A percentile compares a stretch with the other conserved stretches of the same genome.
These are phyloP conservation scores for Delitschia confertaspora DNA, from an alignment of 495 filamentous ascomycete genomes.

Conservation along the genomic window DNA sequence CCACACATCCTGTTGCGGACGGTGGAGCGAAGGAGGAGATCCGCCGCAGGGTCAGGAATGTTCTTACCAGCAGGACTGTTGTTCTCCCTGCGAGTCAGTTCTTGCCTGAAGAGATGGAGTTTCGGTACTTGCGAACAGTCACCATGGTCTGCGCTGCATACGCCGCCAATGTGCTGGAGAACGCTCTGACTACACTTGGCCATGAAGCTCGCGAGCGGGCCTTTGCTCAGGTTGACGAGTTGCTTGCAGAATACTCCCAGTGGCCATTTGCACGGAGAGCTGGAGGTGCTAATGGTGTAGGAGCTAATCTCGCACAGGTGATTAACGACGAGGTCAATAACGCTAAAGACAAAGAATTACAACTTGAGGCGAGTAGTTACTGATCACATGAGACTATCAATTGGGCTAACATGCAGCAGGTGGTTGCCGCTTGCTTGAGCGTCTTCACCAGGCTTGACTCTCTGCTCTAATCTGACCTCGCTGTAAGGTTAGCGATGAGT, in stretches of 20 bases:
- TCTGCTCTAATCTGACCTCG: slow-evolving; percentile 53
- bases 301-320: slow-evolving; percentile 87
- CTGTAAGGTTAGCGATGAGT: too few species aligned
- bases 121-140: slow-evolving; percentile 81
- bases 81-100: slow-evolving; percentile 75
- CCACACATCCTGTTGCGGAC: slow-evolving; percentile 96
- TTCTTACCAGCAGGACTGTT: slow-evolving; percentile 88
- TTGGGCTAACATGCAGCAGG: slow-evolving; percentile 37
- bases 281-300: slow-evolving; percentile 65
- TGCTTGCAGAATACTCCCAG: slow-evolving; percentile 91
- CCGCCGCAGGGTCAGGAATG: slow-evolving; percentile 78
- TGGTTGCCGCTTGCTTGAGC: slow-evolving; percentile 89
- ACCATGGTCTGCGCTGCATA: slow-evolving; percentile 97
- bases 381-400: too few species aligned
- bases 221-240: slow-evolving; percentile 93
- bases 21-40: slow-evolving; percentile 97
- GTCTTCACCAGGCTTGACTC: slow-evolving; percentile 96
- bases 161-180: slow-evolving; percentile 95
- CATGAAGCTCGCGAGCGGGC: slow-evolving; percentile 90
- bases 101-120: slow-evolving; percentile 88
- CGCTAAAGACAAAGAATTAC: slow-evolving; percentile 82
- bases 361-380: slow-evolving; percentile 66
- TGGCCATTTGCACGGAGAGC: slow-evolving; percentile 84
- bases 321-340: slow-evolving; percentile 79
- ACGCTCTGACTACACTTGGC: slow-evolving; percentile 85